Base-by-base conservation (phyloP, 345 rosid species). In the Eucalyptus curtisii region DNA sequence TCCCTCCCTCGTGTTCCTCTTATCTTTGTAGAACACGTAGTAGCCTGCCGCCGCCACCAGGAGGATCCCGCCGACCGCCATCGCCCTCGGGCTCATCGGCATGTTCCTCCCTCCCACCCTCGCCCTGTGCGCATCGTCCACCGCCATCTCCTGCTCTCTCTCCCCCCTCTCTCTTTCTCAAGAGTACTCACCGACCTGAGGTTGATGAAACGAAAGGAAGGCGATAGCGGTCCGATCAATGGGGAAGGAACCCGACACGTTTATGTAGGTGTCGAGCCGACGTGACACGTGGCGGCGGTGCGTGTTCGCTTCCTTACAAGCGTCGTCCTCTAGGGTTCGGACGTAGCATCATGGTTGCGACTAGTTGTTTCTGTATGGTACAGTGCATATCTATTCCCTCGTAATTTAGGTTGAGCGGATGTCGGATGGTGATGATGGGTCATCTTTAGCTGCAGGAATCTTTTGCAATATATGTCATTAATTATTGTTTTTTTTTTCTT, bases 41-140 rank as follows among this genome's bases (percentile, higher is more conserved):
- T 86, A 89, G 30, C 90, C 90, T 3, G 49, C 89, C 30, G 10
- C 88, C n/a, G 52, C 82, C 5, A 61, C 87, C 20, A 89, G 68
- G 42, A 84, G 55, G 33, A 89, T 44, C 30, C 87, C 87, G 25
- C 89, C 89, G 30, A 81, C 64, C 19, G 81, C 87, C 86, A 89
- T 87, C 11, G 52, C 86, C 14, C 87, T 9, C 45, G 90, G 90
- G 84, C 57, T 89, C 76, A 66, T 87, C 22, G 14, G 81, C 53
- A 49, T 33, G 64, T 84, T 64, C 42, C 89, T 49, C n/a, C 88
- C 88, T 25, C 87, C 61, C 42, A 25, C 40, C 84, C n/a, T 89
- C 30, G 61, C 87, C 84, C 64, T 87, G 37, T 81, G 48, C 22
- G 68, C 88, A 49, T 89, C 90, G 13, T 79, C 37, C 45, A 11